Percentiles rank a stretch among this genome's conserved stretches.
Conservation (phyloP, 306 rosid genomes). For the Vachellia collinsii region DNA sequence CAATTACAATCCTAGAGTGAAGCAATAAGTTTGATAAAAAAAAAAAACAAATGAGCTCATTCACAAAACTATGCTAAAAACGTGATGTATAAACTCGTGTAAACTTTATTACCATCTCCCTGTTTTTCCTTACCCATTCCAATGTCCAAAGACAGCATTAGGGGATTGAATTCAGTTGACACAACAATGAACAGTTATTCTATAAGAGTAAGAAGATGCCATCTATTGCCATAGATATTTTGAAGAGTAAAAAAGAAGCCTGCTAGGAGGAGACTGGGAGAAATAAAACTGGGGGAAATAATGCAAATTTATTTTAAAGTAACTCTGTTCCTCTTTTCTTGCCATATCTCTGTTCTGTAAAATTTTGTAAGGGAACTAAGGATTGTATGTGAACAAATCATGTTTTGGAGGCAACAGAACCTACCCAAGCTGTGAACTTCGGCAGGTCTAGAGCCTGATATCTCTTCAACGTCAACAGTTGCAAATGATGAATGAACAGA, state of each 20-base stretch:
- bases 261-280: not conserved
- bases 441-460: conserved; percentile 83
- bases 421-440: conserved; percentile 89
- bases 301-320: not conserved
- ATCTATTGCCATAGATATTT: not conserved
- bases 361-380: conserved; percentile 13
- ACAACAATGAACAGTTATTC: not conserved
- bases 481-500: conserved; percentile 63
- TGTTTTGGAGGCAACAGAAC: conserved; percentile 24
- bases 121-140: conserved; percentile 7
- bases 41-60: not conserved
- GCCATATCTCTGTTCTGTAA: not conserved
- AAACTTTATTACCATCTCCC: not conserved
- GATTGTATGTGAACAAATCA: not conserved
- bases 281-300: not conserved
- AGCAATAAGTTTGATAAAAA: conserved; percentile 11
- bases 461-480: conserved; percentile 74
- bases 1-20: conserved; percentile 14
- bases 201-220: conserved; percentile 17
- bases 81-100: not conserved
- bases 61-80: conserved; percentile 4
- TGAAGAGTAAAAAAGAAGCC: conserved; percentile 14
- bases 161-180: not conserved
- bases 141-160: not conserved
- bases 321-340: conserved; percentile 9